Evolutionary conservation across 1,139 yeast genomes (phyloP), one percentile per base, ranked within the genome.

Genomic region (Hanseniaspora sp.): DNA sequence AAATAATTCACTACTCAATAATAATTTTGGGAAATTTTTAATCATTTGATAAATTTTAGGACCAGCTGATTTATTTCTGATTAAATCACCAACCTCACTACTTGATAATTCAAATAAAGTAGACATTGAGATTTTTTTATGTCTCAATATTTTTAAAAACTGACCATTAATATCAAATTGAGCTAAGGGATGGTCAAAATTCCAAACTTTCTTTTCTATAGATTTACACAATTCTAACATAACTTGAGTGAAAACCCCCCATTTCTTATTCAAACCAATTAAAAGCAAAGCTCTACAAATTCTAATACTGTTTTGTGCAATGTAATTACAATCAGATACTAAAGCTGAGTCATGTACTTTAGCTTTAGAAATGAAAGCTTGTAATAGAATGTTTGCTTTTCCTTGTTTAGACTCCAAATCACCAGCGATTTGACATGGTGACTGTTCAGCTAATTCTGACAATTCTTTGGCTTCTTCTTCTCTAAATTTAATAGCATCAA

Each of bases 221-320:
- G 96, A 81, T 62, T 88, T 87, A 67, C 97, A 92, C 33, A 90
- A 74, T 23, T 85, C 76, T 41, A 90, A 71, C 77, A 88, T 77
- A 34, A 84, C 77, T 57, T 80, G 78, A 60, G 92, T 78, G 60
- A 88, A 80, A 9, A 72, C 68, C 3, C 96, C 96, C 97, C 97
- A 92, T 59, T 94, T 74, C 60, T 97, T 75, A 63, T 86, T 85
- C 47, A 90, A 73, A 41, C 95, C 94, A 59, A 94, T 80, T 57
- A 90, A 70, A 62, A 94, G 88, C 51, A 94, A 71, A 0, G 98
- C 96, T 30, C 98, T 77, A 61, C 95, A 79, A 38, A 94, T 92
- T 72, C 99, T 80, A 0, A 92, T 88, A 1, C 97, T 78, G 62
- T 94, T 94, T 64, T 94, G 98, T 1, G 97, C 96, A 56, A 94